These are phyloP conservation scores for Metrosideros polymorpha DNA, from an alignment of 441 rosid species.

Conservation along the genomic window DNA sequence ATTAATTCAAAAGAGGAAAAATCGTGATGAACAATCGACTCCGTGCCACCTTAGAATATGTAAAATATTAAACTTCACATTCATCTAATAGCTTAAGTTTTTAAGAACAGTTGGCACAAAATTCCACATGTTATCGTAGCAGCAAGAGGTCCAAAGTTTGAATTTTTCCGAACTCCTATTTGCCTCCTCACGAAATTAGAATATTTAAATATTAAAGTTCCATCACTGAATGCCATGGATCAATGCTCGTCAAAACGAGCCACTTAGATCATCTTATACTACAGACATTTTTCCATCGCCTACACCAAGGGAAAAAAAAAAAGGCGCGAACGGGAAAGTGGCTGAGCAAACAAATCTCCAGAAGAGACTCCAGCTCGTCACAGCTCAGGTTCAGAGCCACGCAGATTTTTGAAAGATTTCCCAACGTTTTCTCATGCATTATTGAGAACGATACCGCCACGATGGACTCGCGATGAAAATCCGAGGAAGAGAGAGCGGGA, in stretches of 20 bases:
- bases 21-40: neutral
- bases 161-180: too few species aligned
- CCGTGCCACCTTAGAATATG: too few species aligned
- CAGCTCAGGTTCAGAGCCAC: neutral
- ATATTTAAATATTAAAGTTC: too few species aligned
- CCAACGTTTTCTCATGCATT: neutral
- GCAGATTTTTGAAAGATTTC: neutral
- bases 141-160: too few species aligned
- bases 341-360: neutral
- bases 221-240: neutral
- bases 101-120: too few species aligned
- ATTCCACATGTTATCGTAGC: too few species aligned
- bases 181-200: too few species aligned
- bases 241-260: neutral
- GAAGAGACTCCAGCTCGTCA: neutral
- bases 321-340: neutral
- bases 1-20: neutral
- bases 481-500: neutral
- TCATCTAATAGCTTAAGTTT: too few species aligned
- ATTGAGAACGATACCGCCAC: neutral
- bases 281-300: neutral
- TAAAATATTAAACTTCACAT: too few species aligned
- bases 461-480: neutral
- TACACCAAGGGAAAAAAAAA: neutral
- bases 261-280: neutral